phyloP scores from a whole-genome alignment of 108 stramenopile genomes.

The Cyclostephanos invisitatus region DNA sequence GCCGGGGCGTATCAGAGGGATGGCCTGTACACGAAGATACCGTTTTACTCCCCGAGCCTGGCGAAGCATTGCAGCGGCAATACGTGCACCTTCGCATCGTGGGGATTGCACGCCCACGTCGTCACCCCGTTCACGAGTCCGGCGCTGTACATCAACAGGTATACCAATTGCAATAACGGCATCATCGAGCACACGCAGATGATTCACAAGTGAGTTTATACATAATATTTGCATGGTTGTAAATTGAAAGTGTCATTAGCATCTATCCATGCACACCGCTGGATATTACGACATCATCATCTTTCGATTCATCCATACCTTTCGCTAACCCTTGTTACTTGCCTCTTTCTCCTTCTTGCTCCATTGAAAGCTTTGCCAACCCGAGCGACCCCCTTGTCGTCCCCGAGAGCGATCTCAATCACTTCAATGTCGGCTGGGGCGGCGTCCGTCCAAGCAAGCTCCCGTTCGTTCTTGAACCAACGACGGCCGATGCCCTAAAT shows the following conservation, averaged over 20 bases:
- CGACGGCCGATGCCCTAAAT: no score
- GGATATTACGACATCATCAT: no score
- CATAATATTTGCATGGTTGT: no score
- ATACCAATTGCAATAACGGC: constrained; percentile 29
- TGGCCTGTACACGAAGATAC: constrained; percentile 4
- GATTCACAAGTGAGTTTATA: constrained; percentile 32
- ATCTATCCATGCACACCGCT: no score
- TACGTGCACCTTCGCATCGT: constrained; percentile 17
- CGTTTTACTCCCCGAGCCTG: constrained; percentile 21
- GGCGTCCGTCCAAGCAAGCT: constrained; percentile 23
- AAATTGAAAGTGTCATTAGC: background rate
- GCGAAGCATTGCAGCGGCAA: constrained; percentile 26
- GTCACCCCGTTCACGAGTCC: constrained; percentile 16
- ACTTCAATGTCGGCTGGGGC: constrained; percentile 22
- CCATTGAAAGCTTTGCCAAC: background rate
- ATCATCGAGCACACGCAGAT: constrained; percentile 34
- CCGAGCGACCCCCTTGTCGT: constrained; percentile 2
- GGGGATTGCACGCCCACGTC: constrained; percentile 32
- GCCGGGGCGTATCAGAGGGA: constrained; percentile 28
- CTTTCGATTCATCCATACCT: no score
- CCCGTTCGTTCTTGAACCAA: constrained; percentile 15
- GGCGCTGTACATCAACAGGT: constrained; percentile 27
- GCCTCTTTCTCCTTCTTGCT: background rate
- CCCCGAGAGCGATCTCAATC: background rate
- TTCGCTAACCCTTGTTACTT: no score